Evolutionary conservation across 306 rosid genomes (phyloP).

Genomic region (Hippophae rhamnoides): DNA sequence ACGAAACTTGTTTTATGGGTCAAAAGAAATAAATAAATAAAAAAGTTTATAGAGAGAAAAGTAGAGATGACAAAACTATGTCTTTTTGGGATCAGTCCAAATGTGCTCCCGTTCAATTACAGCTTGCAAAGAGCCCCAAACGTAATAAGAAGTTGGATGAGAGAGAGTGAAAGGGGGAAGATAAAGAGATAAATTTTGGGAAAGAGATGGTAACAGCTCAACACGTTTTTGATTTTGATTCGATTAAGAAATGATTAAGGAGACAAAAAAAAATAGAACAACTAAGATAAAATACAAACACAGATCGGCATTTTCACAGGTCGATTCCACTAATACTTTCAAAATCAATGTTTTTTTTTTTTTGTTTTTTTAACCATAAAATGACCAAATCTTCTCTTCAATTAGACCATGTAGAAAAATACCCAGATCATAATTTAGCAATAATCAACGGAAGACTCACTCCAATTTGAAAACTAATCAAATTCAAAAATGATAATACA

Average conservation of each 20-base stretch:
- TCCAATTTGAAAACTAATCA: slow-evolving; percentile 13
- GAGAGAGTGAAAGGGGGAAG: neutral
- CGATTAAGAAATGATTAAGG: slow-evolving; percentile 1
- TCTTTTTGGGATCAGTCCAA: slow-evolving; percentile 31
- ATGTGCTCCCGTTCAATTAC: slow-evolving; percentile 40
- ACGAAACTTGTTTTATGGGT: slow-evolving; percentile 2
- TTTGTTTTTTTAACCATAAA: no score
- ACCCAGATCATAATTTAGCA: no score
- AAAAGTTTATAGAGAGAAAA: neutral
- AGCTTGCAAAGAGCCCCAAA: slow-evolving; percentile 40
- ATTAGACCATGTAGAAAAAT: no score
- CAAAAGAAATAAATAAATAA: neutral
- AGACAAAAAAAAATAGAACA: neutral
- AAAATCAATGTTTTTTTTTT: no score
- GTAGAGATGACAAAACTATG: neutral
- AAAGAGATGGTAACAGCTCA: slow-evolving; percentile 57
- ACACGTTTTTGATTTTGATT: slow-evolving; percentile 56
- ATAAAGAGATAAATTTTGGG: slow-evolving; percentile 6
- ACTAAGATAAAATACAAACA: no score
- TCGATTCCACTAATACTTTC: no score
- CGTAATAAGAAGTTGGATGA: slow-evolving; percentile 12
- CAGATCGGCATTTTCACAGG: no score
- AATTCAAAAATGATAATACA: neutral
- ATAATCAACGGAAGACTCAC: no score
- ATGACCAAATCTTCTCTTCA: no score